A percentile compares a stretch with the other conserved stretches of the same genome.
phyloP scores from a whole-genome alignment of 805 yeast genomes.

The Pichia cephalocereana region DNA sequence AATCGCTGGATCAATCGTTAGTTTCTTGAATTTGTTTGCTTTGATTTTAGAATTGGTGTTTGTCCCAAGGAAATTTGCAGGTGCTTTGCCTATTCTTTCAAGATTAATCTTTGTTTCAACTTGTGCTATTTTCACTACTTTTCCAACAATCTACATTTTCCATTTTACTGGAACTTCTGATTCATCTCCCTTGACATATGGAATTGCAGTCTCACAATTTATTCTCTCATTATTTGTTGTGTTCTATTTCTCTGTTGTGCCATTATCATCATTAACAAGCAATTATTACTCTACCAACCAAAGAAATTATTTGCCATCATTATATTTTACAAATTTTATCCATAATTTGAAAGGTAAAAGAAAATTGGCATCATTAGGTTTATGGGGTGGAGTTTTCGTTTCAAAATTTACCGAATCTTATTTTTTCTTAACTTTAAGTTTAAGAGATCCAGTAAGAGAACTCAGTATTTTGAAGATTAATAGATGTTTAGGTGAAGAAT shows the following conservation, averaged over 20 bases:
- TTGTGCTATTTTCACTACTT: conserved; percentile 35
- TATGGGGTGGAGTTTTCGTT: conserved; percentile 60
- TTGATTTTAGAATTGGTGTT: conserved; percentile 48
- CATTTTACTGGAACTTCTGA: conserved; percentile 28
- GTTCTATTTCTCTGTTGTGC: conserved; percentile 49
- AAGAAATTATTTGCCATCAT: conserved; percentile 44
- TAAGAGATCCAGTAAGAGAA: conserved; percentile 67
- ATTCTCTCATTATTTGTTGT: conserved; percentile 45
- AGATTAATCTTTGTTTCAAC: conserved; percentile 36
- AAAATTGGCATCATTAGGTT: conserved; percentile 51
- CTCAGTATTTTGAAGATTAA: conserved; percentile 45
- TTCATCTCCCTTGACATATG: conserved; percentile 28
- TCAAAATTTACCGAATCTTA: conserved; percentile 72
- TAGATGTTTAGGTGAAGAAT: conserved; percentile 53
- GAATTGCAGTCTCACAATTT: conserved; percentile 47
- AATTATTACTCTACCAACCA: conserved; percentile 24
- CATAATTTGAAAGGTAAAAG: conserved; percentile 44
- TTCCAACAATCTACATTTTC: conserved; percentile 48
- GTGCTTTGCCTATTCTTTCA: conserved; percentile 49
- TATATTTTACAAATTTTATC: conserved; percentile 52
- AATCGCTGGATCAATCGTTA: conserved; percentile 57
- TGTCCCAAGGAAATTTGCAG: conserved; percentile 68
- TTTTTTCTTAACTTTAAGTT: conserved; percentile 63
- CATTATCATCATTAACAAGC: conserved; percentile 48
- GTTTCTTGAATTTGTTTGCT: conserved; percentile 47